phyloP scores from a whole-genome alignment of 108 stramenopile genomes.

The Fragilariopsis cylindrus region DNA sequence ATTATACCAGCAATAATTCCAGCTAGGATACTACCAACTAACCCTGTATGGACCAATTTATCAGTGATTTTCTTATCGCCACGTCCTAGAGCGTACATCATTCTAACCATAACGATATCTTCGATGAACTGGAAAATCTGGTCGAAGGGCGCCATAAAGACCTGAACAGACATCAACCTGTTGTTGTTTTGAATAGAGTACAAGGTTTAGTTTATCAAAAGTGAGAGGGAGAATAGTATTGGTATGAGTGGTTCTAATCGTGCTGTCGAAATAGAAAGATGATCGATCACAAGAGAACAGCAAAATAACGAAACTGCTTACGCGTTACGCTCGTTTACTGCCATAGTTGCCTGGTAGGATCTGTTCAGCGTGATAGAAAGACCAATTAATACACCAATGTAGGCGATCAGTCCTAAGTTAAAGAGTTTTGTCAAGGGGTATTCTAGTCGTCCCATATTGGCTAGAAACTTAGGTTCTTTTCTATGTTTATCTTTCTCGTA shows the following conservation, averaged over 20 bases:
- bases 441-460: too few species aligned
- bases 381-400: not conserved
- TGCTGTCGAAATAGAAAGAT: too few species aligned
- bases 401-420: not conserved
- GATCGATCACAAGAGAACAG: too few species aligned
- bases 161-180: not conserved
- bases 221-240: too few species aligned
- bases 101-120: not conserved
- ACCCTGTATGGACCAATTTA: not conserved
- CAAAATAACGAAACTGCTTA: too few species aligned
- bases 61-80: constrained; percentile 4
- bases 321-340: not conserved
- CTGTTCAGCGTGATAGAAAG: not conserved
- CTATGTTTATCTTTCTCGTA: too few species aligned
- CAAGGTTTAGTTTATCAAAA: too few species aligned
- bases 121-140: not conserved
- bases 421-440: not conserved
- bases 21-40: not conserved
- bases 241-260: too few species aligned
- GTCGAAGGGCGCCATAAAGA: constrained; percentile 2
- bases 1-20: not conserved
- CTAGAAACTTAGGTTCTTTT: too few species aligned
- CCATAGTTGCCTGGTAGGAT: not conserved
- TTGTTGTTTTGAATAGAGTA: too few species aligned
- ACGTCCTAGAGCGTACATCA: not conserved